Conservation (phyloP, 2,329 filamentous ascomycete species). For the Fusarium piperis region DNA sequence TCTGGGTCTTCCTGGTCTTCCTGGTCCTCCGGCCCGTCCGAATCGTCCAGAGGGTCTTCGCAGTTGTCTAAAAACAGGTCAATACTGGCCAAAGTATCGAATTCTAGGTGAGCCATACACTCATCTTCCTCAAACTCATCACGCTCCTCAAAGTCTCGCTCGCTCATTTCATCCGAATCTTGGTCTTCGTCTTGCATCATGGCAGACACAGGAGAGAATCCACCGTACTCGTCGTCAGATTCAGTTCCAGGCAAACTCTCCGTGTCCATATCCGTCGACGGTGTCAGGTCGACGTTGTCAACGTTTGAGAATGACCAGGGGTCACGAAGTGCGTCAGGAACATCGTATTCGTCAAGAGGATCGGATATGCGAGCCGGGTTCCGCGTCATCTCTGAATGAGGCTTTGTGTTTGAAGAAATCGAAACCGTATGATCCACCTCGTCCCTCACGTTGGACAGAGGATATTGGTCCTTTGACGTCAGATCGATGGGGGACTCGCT, state of each 20-base stretch:
- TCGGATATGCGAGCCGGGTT: constrained; percentile 4
- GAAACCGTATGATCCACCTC: constrained; percentile 9
- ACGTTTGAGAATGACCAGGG: constrained; percentile 10
- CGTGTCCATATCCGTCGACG: constrained; percentile 32
- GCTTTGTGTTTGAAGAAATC: not conserved
- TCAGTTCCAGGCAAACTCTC: constrained; percentile 14
- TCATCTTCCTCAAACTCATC: constrained; percentile 34
- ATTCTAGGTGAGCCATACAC: constrained; percentile 4
- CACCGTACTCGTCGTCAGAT: constrained; percentile 8
- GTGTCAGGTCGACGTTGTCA: constrained; percentile 12
- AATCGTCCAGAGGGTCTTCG: not conserved
- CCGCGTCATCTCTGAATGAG: not conserved
- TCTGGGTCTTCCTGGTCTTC: not conserved
- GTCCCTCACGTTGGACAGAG: constrained; percentile 18
- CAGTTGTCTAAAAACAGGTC: constrained; percentile 20
- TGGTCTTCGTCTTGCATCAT: not conserved
- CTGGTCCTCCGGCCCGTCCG: not conserved
- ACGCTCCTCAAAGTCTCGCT: constrained; percentile 33
- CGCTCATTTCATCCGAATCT: constrained; percentile 8
- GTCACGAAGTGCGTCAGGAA: not conserved
- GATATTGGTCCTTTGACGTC: constrained; percentile 32
- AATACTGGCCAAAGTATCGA: constrained; percentile 1
- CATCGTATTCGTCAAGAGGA: constrained; percentile 3
- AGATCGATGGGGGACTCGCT: constrained; percentile 34
- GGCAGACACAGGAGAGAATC: not conserved